Evolutionary conservation across 2,329 filamentous ascomycete species (phyloP), one percentile per base, ranked within the genome.

Genomic region (Aspergillus niger): DNA sequence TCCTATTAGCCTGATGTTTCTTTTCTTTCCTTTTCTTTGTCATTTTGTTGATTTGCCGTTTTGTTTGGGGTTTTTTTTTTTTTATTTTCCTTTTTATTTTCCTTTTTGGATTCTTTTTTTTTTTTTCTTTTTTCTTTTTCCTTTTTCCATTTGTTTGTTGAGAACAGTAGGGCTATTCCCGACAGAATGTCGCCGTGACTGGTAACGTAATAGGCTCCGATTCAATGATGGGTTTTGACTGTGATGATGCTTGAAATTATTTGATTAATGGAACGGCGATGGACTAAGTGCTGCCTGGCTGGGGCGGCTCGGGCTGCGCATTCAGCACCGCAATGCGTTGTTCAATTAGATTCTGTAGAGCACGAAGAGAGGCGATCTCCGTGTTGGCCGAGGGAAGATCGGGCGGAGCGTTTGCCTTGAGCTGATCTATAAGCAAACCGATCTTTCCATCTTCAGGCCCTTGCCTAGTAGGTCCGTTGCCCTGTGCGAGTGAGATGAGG

Each of bases 321-420:
- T 49, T 61, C 44, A 76, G 54, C 22, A 64, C 50, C 38, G 66
- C 48, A 43, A 76, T 70, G 38, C 74, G 73, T 51, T 66, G 68
- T 36, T 69, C 67, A 53, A 76, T 72, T 41, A 73, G 58, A 13
- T 69, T 68, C 55, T 74, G 70, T 49, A 76, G 61, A 36, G 69
- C 64, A 20, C 65, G 69, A 39, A 76, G 69, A 22, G 72, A 69
- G 7, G 70, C 67, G 39, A 74, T 62, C 59, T 76, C 74, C 32
- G 63, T 70, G 30, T 68, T 62, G 26, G 69, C 64, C 38, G 64
- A 61, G 28, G 70, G 69, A n/a, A 71, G 55, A 48, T 65, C 62
- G 10, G 67, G 64, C 11, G 72, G 68, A 15, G 67, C 67, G 30
- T 65, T 64, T 5, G 71, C 68, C 58, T 69, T 66, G n/a, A 76